Evolutionary conservation across 768 basidiomycete species (phyloP).

Genomic region (Collybia mongolica): DNA sequence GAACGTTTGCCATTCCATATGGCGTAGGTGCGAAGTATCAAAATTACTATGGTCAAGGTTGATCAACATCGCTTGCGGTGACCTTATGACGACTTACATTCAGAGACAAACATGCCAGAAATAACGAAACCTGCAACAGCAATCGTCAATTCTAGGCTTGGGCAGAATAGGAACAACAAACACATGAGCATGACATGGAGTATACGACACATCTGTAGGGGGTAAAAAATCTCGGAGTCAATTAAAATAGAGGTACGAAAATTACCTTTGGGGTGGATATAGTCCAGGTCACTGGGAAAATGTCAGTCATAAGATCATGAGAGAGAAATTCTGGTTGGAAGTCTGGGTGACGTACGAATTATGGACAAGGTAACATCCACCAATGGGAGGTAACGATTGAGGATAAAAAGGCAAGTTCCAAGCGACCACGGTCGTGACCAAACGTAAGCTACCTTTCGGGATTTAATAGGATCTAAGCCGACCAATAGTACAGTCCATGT

Average conservation of each 20-base stretch:
- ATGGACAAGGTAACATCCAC: slow-evolving; percentile 2
- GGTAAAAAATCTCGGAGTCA: not conserved
- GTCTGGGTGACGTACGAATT: not conserved
- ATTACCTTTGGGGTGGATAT: not conserved
- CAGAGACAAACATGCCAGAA: slow-evolving; percentile 2
- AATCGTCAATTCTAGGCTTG: not conserved
- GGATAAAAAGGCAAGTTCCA: slow-evolving; percentile 6
- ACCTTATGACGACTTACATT: not conserved
- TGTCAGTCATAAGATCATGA: no score
- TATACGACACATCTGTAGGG: not conserved
- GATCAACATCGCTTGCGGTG: not conserved
- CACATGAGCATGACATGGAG: not conserved
- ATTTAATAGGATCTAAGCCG: no score
- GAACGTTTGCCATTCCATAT: slow-evolving; percentile 8
- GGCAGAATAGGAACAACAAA: not conserved
- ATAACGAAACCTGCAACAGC: not conserved
- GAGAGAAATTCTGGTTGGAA: no score
- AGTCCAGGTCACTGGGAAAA: not conserved
- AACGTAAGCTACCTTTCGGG: slow-evolving; percentile 2
- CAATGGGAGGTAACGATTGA: slow-evolving; percentile 9
- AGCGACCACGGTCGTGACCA: slow-evolving; percentile 3
- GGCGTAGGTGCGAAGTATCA: slow-evolving; percentile 7
- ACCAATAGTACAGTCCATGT: not conserved
- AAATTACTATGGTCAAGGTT: not conserved
- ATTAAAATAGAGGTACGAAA: not conserved